Evolutionary conservation across 1,284 basidiomycete species (phyloP).

Genomic region (Cutaneotrichosporon dermatis): DNA sequence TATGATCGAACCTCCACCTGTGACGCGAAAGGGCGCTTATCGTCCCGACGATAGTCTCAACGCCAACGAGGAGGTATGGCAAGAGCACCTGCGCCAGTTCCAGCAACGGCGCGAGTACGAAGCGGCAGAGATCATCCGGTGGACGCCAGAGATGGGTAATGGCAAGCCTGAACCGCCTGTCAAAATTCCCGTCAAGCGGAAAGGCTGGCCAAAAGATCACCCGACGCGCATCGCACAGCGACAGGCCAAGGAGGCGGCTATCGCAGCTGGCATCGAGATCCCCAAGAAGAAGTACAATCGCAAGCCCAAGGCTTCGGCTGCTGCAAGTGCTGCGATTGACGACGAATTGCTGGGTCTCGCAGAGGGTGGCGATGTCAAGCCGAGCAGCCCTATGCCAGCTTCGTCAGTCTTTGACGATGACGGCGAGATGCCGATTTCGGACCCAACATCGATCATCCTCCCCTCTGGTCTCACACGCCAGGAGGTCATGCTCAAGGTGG

Average conservation of each 20-base stretch:
- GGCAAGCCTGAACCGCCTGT: constrained; percentile 4
- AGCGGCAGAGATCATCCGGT: constrained; percentile 25
- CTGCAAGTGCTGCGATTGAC: constrained; percentile 31
- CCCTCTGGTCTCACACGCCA: constrained; percentile 37
- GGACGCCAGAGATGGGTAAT: constrained; percentile 16
- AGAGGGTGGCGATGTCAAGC: constrained; percentile 27
- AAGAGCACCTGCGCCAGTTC: constrained; percentile 33
- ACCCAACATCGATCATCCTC: constrained; percentile 30
- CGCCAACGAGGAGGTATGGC: constrained; percentile 42
- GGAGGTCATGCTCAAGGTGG: constrained; percentile 35
- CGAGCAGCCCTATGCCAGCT: constrained; percentile 12
- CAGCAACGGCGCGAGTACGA: constrained; percentile 38
- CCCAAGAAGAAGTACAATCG: constrained; percentile 28
- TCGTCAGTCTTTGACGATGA: constrained; percentile 20
- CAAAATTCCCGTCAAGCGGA: constrained; percentile 23
- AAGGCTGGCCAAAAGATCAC: constrained; percentile 31
- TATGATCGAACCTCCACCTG: constrained; percentile 1
- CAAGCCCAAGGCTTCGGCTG: constrained; percentile 20
- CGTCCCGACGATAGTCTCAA: constrained; percentile 27
- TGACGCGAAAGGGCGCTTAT: constrained; percentile 12
- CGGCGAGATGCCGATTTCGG: constrained; percentile 10
- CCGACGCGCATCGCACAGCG: constrained; percentile 29
- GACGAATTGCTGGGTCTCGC: constrained; percentile 43
- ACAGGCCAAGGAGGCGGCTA: constrained; percentile 29
- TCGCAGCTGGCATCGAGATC: constrained; percentile 21